Evolutionary conservation across 306 rosid genomes (phyloP).

Genomic region (Rubus parviflorus): DNA sequence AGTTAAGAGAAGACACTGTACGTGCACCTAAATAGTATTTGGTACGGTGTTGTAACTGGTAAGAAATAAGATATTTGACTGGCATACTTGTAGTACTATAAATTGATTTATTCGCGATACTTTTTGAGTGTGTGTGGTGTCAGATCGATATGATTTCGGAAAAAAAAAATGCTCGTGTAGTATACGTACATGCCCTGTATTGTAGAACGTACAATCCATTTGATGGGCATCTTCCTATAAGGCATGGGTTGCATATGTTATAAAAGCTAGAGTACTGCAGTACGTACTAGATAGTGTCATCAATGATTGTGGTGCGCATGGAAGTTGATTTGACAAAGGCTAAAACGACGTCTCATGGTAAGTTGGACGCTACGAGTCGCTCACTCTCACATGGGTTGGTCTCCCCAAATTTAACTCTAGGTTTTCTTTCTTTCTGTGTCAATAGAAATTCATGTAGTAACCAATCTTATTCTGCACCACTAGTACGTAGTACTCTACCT

Average conservation of each 20-base stretch:
- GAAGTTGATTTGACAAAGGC: constrained; percentile 37
- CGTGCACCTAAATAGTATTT: no score
- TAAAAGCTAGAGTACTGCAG: not conserved
- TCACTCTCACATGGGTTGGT: constrained; percentile 59
- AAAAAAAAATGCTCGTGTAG: not conserved
- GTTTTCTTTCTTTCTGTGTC: not conserved
- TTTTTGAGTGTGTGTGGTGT: not conserved
- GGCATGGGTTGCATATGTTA: not conserved
- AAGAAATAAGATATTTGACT: no score
- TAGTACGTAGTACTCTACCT: not conserved
- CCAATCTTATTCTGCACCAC: constrained; percentile 27
- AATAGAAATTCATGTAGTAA: not conserved
- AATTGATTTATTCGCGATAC: not conserved
- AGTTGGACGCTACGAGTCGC: constrained; percentile 26
- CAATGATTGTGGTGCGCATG: constrained; percentile 22
- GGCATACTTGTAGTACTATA: no score
- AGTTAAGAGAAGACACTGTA: no score
- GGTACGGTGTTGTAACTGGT: no score
- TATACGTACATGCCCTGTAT: not conserved
- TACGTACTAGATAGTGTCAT: not conserved
- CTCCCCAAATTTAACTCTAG: constrained; percentile 32
- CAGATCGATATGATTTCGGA: not conserved
- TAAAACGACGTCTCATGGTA: constrained; percentile 50
- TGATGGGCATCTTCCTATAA: not conserved
- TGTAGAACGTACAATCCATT: not conserved